A percentile compares a stretch with the other conserved stretches of the same genome.
Evolutionary conservation across 2,329 filamentous ascomycete species (phyloP).

Genomic region (Sordariomycetes sp.): DNA sequence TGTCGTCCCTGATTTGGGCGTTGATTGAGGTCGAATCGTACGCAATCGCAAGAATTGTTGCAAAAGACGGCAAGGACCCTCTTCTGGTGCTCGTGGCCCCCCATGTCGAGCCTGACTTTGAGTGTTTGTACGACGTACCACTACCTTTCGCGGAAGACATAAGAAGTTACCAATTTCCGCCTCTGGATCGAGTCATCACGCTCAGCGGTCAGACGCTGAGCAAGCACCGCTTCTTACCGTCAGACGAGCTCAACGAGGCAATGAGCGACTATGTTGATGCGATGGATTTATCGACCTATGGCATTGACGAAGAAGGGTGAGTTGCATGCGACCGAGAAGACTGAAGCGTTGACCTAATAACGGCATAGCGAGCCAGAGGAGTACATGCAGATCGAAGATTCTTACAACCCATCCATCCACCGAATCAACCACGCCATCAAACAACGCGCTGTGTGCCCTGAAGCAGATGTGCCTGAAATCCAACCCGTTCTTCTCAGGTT

Average conservation of each 20-base stretch:
- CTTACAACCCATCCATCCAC: conserved; percentile 79
- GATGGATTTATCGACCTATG: conserved; percentile 75
- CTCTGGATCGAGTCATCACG: conserved; percentile 78
- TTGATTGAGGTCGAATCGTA: conserved; percentile 78
- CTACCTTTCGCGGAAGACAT: conserved; percentile 91
- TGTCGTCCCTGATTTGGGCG: conserved; percentile 85
- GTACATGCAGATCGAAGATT: conserved; percentile 70
- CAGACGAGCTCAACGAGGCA: conserved; percentile 60
- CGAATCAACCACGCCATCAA: conserved; percentile 80
- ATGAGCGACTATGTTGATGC: conserved; percentile 90
- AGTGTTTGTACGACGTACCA: conserved; percentile 83
- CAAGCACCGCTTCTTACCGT: conserved; percentile 77
- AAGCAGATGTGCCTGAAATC: conserved; percentile 51
- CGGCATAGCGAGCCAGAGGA: conserved; percentile 44
- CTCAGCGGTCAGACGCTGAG: conserved; percentile 73
- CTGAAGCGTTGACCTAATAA: neutral
- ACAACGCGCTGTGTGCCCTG: conserved; percentile 67
- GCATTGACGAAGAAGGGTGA: conserved; percentile 66
- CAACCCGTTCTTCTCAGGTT: conserved; percentile 62
- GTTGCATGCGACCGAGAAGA: conserved; percentile 11
- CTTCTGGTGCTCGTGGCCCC: conserved; percentile 71
- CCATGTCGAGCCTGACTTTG: conserved; percentile 66
- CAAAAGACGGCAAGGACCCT: conserved; percentile 75
- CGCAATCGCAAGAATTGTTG: conserved; percentile 76
- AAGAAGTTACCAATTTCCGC: conserved; percentile 82